Evolutionary conservation across 2,329 filamentous ascomycete genomes (phyloP).

Genomic region (Botrytis pseudocinerea): DNA sequence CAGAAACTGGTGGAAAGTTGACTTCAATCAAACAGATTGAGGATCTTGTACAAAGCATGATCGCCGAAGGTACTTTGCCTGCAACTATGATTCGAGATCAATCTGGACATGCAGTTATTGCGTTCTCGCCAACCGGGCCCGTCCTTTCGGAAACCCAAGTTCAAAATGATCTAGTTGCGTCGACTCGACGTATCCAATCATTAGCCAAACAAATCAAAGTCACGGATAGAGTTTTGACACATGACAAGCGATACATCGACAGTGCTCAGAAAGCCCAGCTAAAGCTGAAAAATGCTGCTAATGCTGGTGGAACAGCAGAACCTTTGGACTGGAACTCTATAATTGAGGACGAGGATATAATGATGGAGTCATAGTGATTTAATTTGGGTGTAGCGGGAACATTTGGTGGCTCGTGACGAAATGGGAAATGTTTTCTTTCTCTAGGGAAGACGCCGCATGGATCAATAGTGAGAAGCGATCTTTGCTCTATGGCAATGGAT

Average conservation of each 20-base stretch:
- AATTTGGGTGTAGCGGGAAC: neutral
- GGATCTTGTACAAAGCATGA: slow-evolving; percentile 55
- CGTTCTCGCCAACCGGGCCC: slow-evolving; percentile 49
- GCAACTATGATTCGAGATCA: slow-evolving; percentile 49
- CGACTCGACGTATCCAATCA: slow-evolving; percentile 47
- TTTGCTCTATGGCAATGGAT: neutral
- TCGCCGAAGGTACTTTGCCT: slow-evolving; percentile 53
- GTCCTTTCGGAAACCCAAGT: slow-evolving; percentile 54
- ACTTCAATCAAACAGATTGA: slow-evolving; percentile 47
- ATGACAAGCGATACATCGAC: slow-evolving; percentile 58
- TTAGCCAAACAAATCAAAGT: slow-evolving; percentile 52
- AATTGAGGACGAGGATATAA: slow-evolving; percentile 40
- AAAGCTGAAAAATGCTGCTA: slow-evolving; percentile 43
- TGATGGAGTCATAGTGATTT: slow-evolving; percentile 30
- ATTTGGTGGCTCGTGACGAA: neutral
- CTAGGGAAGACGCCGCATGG: neutral
- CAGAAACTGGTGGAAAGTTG: slow-evolving; percentile 51
- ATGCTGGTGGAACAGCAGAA: slow-evolving; percentile 19
- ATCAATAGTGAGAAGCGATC: neutral
- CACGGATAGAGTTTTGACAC: slow-evolving; percentile 55
- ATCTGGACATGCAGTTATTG: slow-evolving; percentile 49
- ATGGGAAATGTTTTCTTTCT: neutral
- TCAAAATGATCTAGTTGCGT: slow-evolving; percentile 47
- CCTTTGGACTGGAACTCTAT: slow-evolving; percentile 35
- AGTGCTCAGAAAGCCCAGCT: slow-evolving; percentile 48